phyloP scores from a whole-genome alignment of 768 basidiomycete species.

The Boletus vermiculosoides region DNA sequence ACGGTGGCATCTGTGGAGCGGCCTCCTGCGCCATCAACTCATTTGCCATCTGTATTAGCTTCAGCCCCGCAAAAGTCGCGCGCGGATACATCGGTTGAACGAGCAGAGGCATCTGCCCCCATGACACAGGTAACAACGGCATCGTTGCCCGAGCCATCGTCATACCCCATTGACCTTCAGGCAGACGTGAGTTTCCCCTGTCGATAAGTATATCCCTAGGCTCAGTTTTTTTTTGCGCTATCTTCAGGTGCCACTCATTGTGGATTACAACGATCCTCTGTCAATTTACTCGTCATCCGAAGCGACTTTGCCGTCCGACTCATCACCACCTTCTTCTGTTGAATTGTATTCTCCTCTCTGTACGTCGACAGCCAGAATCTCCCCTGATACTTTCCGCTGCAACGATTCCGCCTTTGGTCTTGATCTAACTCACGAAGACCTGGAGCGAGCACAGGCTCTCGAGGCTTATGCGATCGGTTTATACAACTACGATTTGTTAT shows the following conservation, averaged over 20 bases:
- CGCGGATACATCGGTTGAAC: conserved; percentile 5
- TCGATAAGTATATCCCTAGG: not conserved
- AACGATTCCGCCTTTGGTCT: conserved; percentile 3
- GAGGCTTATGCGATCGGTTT: conserved; percentile 32
- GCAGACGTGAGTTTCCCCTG: conserved; percentile 9
- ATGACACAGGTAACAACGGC: not conserved
- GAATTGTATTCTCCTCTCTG: not conserved
- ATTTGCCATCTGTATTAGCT: conserved; percentile 19
- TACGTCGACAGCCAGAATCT: not conserved
- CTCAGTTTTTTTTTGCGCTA: not conserved
- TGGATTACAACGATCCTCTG: conserved; percentile 1
- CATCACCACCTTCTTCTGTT: conserved; percentile 2
- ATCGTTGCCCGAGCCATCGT: not conserved
- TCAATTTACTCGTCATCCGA: conserved; percentile 5
- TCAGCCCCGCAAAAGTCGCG: conserved; percentile 1
- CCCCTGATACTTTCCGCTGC: conserved; percentile 2
- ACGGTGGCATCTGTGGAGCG: conserved; percentile 2
- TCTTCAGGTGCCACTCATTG: not conserved
- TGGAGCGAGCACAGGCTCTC: conserved; percentile 28
- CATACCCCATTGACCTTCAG: not conserved
- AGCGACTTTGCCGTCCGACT: not conserved
- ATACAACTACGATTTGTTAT: conserved; percentile 27
- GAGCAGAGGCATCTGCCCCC: not conserved
- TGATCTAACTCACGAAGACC: conserved; percentile 14
- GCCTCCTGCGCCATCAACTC: not conserved